These are phyloP conservation scores for Termitomyces sp. DNA, from an alignment of 768 basidiomycete species.

Conservation along the genomic window DNA sequence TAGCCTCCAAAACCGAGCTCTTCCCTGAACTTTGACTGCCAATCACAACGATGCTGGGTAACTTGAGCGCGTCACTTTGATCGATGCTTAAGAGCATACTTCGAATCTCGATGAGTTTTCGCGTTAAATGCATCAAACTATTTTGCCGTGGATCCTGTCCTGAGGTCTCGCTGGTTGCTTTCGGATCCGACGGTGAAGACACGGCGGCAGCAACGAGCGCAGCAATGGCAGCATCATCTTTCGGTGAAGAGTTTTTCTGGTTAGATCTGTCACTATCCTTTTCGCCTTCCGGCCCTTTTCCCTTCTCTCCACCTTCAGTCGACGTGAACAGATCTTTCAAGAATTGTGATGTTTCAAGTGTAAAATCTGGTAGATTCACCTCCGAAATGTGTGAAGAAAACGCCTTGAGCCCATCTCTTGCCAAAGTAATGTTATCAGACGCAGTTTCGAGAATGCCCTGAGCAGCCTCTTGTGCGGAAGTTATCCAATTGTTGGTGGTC, in stretches of 20 bases:
- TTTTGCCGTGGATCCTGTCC: constrained; percentile 53
- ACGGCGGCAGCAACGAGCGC: constrained; percentile 73
- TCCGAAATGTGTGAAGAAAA: constrained; percentile 54
- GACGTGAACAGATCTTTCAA: constrained; percentile 57
- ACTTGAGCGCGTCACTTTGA: constrained; percentile 88
- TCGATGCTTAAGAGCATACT: constrained; percentile 94
- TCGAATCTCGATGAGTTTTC: constrained; percentile 93
- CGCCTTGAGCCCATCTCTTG: constrained; percentile 62
- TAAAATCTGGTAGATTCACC: constrained; percentile 44
- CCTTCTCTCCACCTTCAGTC: constrained; percentile 22
- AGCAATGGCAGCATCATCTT: constrained; percentile 62
- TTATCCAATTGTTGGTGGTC: constrained; percentile 62
- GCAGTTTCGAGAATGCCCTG: constrained; percentile 70
- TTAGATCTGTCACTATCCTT: constrained; percentile 28
- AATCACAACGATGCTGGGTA: constrained; percentile 97
- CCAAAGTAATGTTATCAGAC: constrained; percentile 61
- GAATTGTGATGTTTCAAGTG: constrained; percentile 56
- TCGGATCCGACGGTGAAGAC: constrained; percentile 68
- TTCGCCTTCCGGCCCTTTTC: constrained; percentile 21
- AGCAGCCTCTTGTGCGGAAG: constrained; percentile 60
- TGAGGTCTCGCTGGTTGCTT: constrained; percentile 29
- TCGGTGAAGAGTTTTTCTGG: constrained; percentile 42
- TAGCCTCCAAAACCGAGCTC: constrained; percentile 94
- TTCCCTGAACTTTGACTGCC: constrained; percentile 99
- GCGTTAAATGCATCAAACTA: constrained; percentile 88